Evolutionary conservation across 2,329 filamentous ascomycete species (phyloP), one percentile per base, ranked within the genome.

Genomic region (Aureobasidium subglaciale): DNA sequence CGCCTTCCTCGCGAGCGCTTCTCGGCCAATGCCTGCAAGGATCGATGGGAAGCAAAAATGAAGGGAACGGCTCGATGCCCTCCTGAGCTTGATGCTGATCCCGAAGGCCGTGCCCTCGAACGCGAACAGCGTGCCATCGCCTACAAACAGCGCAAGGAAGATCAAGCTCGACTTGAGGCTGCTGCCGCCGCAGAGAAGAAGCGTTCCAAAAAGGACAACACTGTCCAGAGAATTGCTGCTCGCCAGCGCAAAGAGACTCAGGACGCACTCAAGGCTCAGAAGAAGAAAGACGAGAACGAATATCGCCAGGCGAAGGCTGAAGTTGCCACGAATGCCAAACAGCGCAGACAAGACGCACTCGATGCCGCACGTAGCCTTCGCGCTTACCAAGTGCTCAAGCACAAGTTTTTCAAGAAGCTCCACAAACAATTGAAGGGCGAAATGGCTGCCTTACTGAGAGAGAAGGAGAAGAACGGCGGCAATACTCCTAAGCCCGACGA

Each of bases 1-100:
- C 34, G 30, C 27, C 68, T 72, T 24, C 64, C 72, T 35, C 71
- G 72, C 42, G 69, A 70, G 35, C 69, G 75, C 53, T 78, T 76
- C 68, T 73, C 73, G 16, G 68, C 68, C 20, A 71, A 71, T 9
- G 75, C 77, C 20, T 78, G 75, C 63, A 64, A 68, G 18, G 65
- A 73, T 55, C 73, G 76, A 25, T 75, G 69, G 58, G 63, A 68
- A 29, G 67, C 65, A 13, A 62, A 77, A 15, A 60, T 68, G 18
- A 61, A 70, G 29, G 76, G 74, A n/a, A 74, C 66, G 7, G 76
- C 75, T 2, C 67, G 67, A 27, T 70, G 72, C 16, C 75, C 76
- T 1, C 71, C 71, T 18, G 75, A 76, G 35, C 58, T 70, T 9
- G 70, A 74, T 55, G 65, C 71, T 15, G 65, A 76, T 42, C 71